Evolutionary conservation across 306 rosid species (phyloP).

Genomic region (Castanea crenata): DNA sequence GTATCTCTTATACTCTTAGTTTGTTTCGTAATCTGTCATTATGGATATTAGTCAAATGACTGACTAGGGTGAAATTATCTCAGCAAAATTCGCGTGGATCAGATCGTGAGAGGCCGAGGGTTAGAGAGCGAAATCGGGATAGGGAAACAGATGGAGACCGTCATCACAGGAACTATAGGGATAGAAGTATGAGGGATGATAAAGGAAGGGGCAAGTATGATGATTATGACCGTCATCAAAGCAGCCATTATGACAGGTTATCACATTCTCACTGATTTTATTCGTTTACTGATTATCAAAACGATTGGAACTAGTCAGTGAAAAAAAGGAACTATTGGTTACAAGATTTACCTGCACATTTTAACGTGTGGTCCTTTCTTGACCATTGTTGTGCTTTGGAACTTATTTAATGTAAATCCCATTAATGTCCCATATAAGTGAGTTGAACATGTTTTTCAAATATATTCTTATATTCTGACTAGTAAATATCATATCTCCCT

Average conservation of each 20-base stretch:
- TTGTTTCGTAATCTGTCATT: background rate
- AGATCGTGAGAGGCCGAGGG: constrained; percentile 45
- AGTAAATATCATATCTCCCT: background rate
- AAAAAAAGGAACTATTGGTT: background rate
- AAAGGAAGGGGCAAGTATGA: constrained; percentile 46
- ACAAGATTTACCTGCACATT: background rate
- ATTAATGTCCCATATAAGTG: background rate
- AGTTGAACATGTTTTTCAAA: background rate
- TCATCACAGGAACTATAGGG: constrained; percentile 41
- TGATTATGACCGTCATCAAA: constrained; percentile 31
- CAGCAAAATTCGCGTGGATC: constrained; percentile 52
- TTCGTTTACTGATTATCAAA: background rate
- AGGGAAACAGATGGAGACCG: constrained; percentile 40
- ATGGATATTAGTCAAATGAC: constrained; percentile 7
- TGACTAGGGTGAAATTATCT: constrained; percentile 21
- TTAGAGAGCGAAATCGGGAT: constrained; percentile 44
- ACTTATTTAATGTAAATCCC: background rate
- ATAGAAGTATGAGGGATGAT: constrained; percentile 39
- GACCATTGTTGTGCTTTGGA: background rate
- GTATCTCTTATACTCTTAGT: background rate
- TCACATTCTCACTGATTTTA: background rate
- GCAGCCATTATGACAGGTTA: constrained; percentile 58
- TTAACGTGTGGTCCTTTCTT: background rate
- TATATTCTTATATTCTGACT: background rate
- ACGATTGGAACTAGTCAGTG: background rate